Conservation (phyloP, 2,329 filamentous ascomycete genomes). For the Calonectria henricotiae region DNA sequence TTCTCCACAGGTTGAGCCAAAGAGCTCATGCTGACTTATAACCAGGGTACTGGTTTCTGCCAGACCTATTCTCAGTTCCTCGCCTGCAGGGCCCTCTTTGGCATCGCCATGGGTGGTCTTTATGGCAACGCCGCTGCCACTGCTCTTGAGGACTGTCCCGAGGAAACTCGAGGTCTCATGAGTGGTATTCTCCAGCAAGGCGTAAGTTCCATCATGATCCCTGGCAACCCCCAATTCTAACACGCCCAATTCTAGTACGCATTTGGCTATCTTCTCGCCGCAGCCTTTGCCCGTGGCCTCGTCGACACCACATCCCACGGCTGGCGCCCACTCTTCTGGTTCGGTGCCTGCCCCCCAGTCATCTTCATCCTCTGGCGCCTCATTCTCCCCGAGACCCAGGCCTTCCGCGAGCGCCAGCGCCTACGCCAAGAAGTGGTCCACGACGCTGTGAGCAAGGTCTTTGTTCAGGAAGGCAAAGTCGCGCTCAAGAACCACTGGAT, state of each 20-base stretch:
- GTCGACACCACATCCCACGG: slow-evolving; percentile 83
- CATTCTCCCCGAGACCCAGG: slow-evolving; percentile 83
- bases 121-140: slow-evolving; percentile 87
- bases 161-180: slow-evolving; percentile 80
- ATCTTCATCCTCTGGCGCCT: slow-evolving; percentile 87
- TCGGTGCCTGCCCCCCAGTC: slow-evolving; percentile 85
- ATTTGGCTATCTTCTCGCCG: slow-evolving; percentile 75
- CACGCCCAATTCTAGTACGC: slow-evolving; percentile 63
- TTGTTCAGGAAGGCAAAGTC: slow-evolving; percentile 83
- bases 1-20: too few species aligned
- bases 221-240: neutral
- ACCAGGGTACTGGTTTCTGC: slow-evolving; percentile 77
- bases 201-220: slow-evolving; percentile 50
- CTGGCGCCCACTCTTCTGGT: slow-evolving; percentile 93
- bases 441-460: slow-evolving; percentile 65
- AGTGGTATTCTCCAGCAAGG: slow-evolving; percentile 85
- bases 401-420: slow-evolving; percentile 78
- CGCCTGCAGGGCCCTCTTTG: slow-evolving; percentile 82
- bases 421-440: slow-evolving; percentile 67
- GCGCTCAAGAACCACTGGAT: slow-evolving; percentile 87
- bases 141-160: slow-evolving; percentile 82
- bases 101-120: slow-evolving; percentile 86
- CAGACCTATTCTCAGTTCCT: slow-evolving; percentile 81
- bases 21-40: slow-evolving; percentile 30
- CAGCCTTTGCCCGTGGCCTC: slow-evolving; percentile 76